Evolutionary conservation across 306 rosid genomes (phyloP).

Genomic region (Rosa rugosa): DNA sequence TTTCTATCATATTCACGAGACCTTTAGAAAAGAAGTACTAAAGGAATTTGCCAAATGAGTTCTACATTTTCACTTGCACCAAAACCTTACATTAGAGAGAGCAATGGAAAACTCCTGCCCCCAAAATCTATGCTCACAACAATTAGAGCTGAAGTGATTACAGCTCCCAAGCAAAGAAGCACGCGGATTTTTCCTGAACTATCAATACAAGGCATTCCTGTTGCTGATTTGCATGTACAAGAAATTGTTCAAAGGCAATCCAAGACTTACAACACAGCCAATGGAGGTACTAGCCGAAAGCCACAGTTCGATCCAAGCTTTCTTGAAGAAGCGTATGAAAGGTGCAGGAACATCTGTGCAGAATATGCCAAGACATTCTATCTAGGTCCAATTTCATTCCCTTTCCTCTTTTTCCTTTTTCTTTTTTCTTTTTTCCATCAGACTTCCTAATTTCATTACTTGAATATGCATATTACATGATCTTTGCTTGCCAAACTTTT

Average conservation of each 20-base stretch:
- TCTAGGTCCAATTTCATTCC: conserved; percentile 44
- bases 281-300: conserved; percentile 4
- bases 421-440: background rate
- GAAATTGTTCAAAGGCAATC: conserved; percentile 71
- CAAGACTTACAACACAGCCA: conserved; percentile 18
- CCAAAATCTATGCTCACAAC: conserved; percentile 17
- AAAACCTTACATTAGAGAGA: conserved; percentile 34
- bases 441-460: background rate
- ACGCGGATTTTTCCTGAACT: conserved; percentile 31
- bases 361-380: conserved; percentile 93
- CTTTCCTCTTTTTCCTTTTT: conserved; percentile 2
- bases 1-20: conserved; percentile 9
- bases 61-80: conserved; percentile 35
- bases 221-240: conserved; percentile 52
- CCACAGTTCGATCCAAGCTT: conserved; percentile 45
- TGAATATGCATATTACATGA: background rate
- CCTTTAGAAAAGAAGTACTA: conserved; percentile 2
- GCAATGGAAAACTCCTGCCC: conserved; percentile 22
- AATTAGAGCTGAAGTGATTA: conserved; percentile 40
- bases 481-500: background rate
- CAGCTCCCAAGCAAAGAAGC: conserved; percentile 42
- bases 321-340: conserved; percentile 67
- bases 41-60: conserved; percentile 40
- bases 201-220: conserved; percentile 51
- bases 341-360: conserved; percentile 70